Conservation (phyloP, 1,139 yeast genomes). For the Pichia sp. region DNA sequence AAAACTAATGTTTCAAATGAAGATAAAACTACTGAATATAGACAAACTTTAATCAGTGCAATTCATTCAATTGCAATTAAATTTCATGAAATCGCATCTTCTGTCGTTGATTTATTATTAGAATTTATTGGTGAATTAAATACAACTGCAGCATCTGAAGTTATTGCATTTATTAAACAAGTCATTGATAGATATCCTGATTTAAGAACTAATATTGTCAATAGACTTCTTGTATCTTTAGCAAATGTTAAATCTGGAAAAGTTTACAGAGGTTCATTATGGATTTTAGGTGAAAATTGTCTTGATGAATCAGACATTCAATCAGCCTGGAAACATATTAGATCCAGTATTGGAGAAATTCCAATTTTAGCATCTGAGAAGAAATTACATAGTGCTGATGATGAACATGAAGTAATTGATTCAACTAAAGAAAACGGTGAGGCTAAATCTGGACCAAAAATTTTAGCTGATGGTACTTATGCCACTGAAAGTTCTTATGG, state of each 20-base stretch:
- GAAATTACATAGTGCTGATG: conserved; percentile 32
- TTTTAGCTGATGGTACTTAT: conserved; percentile 96
- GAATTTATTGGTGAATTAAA: conserved; percentile 83
- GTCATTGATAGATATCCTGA: conserved; percentile 90
- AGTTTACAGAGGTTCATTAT: conserved; percentile 87
- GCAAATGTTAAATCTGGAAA: conserved; percentile 76
- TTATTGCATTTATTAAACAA: conserved; percentile 83
- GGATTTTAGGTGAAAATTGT: conserved; percentile 95
- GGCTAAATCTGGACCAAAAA: conserved; percentile 61
- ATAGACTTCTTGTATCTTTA: conserved; percentile 57
- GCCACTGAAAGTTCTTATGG: conserved; percentile 89
- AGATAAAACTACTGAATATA: conserved; percentile 78
- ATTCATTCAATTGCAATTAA: conserved; percentile 86
- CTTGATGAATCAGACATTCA: conserved; percentile 67
- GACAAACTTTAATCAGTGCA: conserved; percentile 82
- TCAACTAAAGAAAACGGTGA: conserved; percentile 27
- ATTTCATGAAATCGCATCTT: conserved; percentile 87
- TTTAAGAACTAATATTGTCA: conserved; percentile 60
- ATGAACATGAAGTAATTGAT: conserved; percentile 30
- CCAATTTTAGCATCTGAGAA: conserved; percentile 80
- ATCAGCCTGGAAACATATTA: conserved; percentile 81
- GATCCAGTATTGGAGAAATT: conserved; percentile 81
- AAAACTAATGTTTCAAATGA: conserved; percentile 64
- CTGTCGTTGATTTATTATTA: conserved; percentile 80
- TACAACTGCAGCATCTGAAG: conserved; percentile 73